phyloP scores from a whole-genome alignment of 2,329 filamentous ascomycete genomes.

The Pseudocercospora musae region DNA sequence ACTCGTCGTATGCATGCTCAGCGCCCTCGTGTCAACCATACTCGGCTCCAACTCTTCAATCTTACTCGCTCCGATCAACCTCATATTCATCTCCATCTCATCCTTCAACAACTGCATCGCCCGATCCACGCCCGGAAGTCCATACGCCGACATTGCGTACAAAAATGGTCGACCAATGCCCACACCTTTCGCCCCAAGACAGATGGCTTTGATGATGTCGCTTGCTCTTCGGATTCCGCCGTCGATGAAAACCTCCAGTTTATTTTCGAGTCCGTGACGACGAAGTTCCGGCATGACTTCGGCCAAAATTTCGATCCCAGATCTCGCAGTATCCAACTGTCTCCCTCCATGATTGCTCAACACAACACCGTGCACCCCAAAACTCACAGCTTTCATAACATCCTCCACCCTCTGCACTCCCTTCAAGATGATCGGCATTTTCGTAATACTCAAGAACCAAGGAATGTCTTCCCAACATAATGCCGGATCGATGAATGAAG shows the following conservation, averaged over 20 bases:
- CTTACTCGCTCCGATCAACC: constrained; percentile 75
- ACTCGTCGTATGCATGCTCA: constrained; percentile 58
- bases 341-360: constrained; percentile 94
- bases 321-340: constrained; percentile 88
- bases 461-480: constrained; percentile 83
- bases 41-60: constrained; percentile 76
- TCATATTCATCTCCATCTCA: constrained; percentile 99
- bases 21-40: constrained; percentile 72
- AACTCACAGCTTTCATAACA: constrained; percentile 71
- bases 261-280: constrained; percentile 56
- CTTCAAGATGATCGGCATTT: constrained; percentile 94
- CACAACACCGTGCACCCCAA: constrained; percentile 81
- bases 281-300: constrained; percentile 78
- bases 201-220: constrained; percentile 93
- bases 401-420: constrained; percentile 96
- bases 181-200: constrained; percentile 85
- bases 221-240: constrained; percentile 86
- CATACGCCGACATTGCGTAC: constrained; percentile 94
- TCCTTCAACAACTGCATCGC: constrained; percentile 75
- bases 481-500: constrained; percentile 92
- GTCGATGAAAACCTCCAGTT: constrained; percentile 79
- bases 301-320: constrained; percentile 82
- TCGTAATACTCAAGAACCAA: constrained; percentile 77
- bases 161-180: constrained; percentile 93
- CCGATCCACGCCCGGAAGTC: constrained; percentile 78